These are phyloP conservation scores for Heritiera littoralis DNA, from an alignment of 345 rosid genomes.

Conservation along the genomic window DNA sequence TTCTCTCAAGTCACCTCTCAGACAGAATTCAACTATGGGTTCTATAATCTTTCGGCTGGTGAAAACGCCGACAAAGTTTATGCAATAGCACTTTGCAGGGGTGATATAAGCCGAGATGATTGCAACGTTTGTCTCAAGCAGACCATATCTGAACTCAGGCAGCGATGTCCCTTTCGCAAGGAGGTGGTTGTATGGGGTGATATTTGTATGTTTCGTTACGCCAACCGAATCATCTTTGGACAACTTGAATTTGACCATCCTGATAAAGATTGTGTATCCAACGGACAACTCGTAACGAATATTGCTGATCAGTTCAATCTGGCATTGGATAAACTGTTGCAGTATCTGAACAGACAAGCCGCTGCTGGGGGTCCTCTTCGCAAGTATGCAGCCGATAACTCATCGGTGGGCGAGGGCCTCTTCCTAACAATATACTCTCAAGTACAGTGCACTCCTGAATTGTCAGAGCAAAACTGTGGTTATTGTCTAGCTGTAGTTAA, in stretches of 20 bases:
- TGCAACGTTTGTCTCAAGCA: constrained; percentile 41
- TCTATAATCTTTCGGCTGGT: constrained; percentile 21
- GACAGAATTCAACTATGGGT: constrained; percentile 23
- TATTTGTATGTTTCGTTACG: constrained; percentile 46
- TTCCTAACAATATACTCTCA: constrained; percentile 28
- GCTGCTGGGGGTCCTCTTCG: not conserved
- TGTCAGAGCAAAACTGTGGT: constrained; percentile 38
- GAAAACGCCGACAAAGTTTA: constrained; percentile 30
- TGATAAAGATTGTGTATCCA: not conserved
- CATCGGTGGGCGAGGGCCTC: not conserved
- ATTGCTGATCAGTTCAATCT: constrained; percentile 23
- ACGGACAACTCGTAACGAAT: constrained; percentile 26
- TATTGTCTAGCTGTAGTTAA: constrained; percentile 34
- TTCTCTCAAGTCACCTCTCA: constrained; percentile 15
- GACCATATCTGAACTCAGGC: constrained; percentile 24
- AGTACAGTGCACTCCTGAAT: constrained; percentile 60
- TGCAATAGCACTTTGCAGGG: constrained; percentile 46
- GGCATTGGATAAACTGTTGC: constrained; percentile 25
- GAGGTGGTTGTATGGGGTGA: constrained; percentile 42
- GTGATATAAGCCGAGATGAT: constrained; percentile 31
- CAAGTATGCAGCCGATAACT: constrained; percentile 15
- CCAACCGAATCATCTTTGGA: constrained; percentile 38
- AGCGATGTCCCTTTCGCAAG: constrained; percentile 38
- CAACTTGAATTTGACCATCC: constrained; percentile 24
- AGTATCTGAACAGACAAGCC: not conserved